Base-by-base conservation (phyloP, 345 rosid genomes). In the Pseudoturritis turrita region DNA sequence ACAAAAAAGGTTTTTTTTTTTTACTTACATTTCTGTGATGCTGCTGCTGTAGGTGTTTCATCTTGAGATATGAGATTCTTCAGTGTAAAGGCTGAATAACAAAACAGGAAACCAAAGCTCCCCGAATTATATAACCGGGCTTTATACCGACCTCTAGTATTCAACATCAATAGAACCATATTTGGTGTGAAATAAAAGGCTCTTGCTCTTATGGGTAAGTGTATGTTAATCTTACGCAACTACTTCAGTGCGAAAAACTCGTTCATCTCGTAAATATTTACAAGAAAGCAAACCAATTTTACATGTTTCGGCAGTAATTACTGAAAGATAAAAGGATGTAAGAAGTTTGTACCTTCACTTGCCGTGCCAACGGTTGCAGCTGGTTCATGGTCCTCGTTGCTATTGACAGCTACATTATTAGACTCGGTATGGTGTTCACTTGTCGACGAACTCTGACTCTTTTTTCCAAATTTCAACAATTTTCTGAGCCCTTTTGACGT, bases 21-120 rank as follows among this genome's bases (percentile, higher is more conserved):
- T 25, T 35, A 53, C 94, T 84, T 84, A 91, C 96, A 46, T 82
- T 86, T 91, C 47, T 85, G 89, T 31, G 88, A 83, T 4, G 74
- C 54, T 63, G 63, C 76, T 17, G 85, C 83, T 46, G 83, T 74
- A 2, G 84, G 90, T 14, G 89, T 83, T 75, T 91, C 98, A 35
- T 88, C 96, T 84, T 82, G 92, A 47, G 91, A 89, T 79, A 94
- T 89, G 10, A 94, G 89, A 70, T 82, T 91, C 79, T 89, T 94
- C 87, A 95, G 77, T n/a, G 89, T 89, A 83, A 79, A 82, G 72
- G 79, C 97, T 91, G 87, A 44, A 76, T 45, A 47, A 52, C 52
- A 74, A 74, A 71, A 70, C 69, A 52, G 18, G 18, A 60, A 36
- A 60, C 54, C 33, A 17, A 15, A 33, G 2, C 10, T 10, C n/a